Percentiles rank a stretch among this genome's conserved stretches.
Evolutionary conservation across 768 basidiomycete genomes (phyloP).

Genomic region (Boletus rubropictus): DNA sequence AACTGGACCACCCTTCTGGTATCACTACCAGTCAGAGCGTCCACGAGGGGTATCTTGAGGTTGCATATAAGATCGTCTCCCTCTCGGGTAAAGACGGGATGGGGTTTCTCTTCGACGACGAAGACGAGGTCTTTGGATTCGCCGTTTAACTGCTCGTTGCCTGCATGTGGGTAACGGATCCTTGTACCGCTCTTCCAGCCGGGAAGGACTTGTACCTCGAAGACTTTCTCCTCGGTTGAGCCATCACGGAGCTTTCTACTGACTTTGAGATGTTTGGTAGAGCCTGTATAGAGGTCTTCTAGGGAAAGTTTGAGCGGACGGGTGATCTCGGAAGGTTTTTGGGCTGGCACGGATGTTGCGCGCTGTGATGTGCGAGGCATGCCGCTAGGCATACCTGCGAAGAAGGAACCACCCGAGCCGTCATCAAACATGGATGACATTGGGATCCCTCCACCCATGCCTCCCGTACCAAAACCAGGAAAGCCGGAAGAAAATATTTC

Average conservation of each 20-base stretch:
- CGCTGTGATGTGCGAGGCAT: slow-evolving; percentile 45
- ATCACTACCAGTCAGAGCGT: slow-evolving; percentile 65
- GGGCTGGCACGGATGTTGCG: slow-evolving; percentile 26
- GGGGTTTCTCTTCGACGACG: slow-evolving; percentile 92
- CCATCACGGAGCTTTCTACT: slow-evolving; percentile 70
- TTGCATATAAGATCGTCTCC: slow-evolving; percentile 72
- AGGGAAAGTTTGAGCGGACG: slow-evolving; percentile 82
- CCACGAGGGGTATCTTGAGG: slow-evolving; percentile 67
- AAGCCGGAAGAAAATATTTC: slow-evolving; percentile 45
- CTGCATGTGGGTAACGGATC: slow-evolving; percentile 80
- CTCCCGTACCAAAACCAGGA: slow-evolving; percentile 36
- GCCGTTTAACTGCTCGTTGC: slow-evolving; percentile 66
- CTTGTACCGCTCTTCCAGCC: slow-evolving; percentile 98
- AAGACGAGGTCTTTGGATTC: slow-evolving; percentile 91
- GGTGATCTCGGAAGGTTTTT: slow-evolving; percentile 54
- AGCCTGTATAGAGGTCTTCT: slow-evolving; percentile 80
- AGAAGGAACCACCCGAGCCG: slow-evolving; percentile 35
- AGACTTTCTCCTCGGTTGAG: slow-evolving; percentile 75
- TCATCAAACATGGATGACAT: slow-evolving; percentile 34
- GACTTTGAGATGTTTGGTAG: slow-evolving; percentile 85
- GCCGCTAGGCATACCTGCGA: slow-evolving; percentile 45
- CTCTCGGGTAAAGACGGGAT: slow-evolving; percentile 67
- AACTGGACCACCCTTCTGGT: slow-evolving; percentile 55
- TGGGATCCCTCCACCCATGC: slow-evolving; percentile 36
- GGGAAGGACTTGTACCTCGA: slow-evolving; percentile 74